Evolutionary conservation across 768 basidiomycete genomes (phyloP), one percentile per base, ranked within the genome.

Genomic region (Xerocomellus dryophilus): DNA sequence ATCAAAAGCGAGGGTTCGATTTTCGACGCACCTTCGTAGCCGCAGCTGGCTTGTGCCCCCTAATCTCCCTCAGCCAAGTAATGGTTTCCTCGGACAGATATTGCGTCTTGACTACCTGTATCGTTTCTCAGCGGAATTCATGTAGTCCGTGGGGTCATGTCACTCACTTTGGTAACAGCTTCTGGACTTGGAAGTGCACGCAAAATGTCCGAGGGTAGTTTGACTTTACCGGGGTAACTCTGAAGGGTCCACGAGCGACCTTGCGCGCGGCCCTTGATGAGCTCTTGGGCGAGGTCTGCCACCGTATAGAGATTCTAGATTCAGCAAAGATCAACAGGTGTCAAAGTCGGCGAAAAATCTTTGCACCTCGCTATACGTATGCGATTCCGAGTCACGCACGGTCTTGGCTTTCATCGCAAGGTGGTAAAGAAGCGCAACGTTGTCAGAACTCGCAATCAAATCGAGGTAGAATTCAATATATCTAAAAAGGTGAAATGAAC

Each of bases 381-480:
- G 78, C 2, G 85, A 84, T 44, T 85, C 81, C 0, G 82, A 74
- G 67, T 98, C 96, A 5, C 88, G 81, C 7, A 96, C 90, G 0
- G 90, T 90, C 76, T 98, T 98, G 48, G 84, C 76, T 66, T 88
- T 90, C 62, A 79, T 72, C 1, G 94, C 87, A 15, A 98, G 77
- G 61, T 91, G 84, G 59, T 85, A 93, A 15, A 99, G 74, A 2
- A 98, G 77, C 0, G 89, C 81, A 18, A 98, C 74, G 60, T 92
- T 98, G 38, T 98, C 92, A n/a, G 80, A 67, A 17, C 80, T 83
- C 20, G 81, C 85, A 18, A 98, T 73, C 50, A 84, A 77, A 43
- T 90, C 86, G 11, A 98, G 77, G 68, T 90, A 98, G 63, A 95
- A 88, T 27, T 90, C 84, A 53, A 98, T 77, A 69, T 97, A 96